phyloP scores from a whole-genome alignment of 345 rosid species.

The Eutrema yunnanense region DNA sequence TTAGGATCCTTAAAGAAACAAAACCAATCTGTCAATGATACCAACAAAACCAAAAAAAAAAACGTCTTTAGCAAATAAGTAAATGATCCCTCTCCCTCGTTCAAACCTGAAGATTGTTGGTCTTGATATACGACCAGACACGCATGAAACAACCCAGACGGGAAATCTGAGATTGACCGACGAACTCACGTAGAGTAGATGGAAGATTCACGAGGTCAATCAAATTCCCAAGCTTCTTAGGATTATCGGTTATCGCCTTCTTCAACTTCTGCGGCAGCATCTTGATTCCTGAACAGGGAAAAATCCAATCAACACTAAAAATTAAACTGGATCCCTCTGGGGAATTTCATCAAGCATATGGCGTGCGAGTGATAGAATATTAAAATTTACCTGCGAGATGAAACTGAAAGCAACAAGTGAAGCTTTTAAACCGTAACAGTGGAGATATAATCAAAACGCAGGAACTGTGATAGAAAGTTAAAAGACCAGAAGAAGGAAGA shows the following conservation, averaged over 20 bases:
- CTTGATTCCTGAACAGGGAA: conserved; percentile 15
- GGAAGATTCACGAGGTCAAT: conserved; percentile 91
- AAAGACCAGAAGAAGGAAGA: background rate
- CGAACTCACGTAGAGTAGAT: conserved; percentile 69
- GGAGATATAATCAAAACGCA: background rate
- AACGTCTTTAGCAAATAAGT: background rate
- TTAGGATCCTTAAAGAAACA: conserved; percentile 48
- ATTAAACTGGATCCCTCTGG: too few relatives aligned
- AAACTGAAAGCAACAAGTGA: background rate
- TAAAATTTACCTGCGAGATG: background rate
- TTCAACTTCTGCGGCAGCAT: conserved; percentile 76
- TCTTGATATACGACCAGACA: conserved; percentile 87
- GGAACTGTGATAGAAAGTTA: background rate
- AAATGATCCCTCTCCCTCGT: background rate
- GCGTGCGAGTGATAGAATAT: background rate
- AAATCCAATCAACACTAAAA: background rate
- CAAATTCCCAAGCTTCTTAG: conserved; percentile 75
- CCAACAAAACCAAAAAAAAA: background rate
- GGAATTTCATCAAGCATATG: conserved; percentile 31
- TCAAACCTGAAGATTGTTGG: conserved; percentile 78
- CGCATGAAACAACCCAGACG: conserved; percentile 84
- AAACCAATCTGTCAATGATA: conserved; percentile 1
- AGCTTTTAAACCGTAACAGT: background rate
- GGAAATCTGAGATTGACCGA: conserved; percentile 88
- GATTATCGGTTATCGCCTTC: conserved; percentile 62